phyloP scores from a whole-genome alignment of 2,329 filamentous ascomycete genomes.

The Penicillium corylophilum region DNA sequence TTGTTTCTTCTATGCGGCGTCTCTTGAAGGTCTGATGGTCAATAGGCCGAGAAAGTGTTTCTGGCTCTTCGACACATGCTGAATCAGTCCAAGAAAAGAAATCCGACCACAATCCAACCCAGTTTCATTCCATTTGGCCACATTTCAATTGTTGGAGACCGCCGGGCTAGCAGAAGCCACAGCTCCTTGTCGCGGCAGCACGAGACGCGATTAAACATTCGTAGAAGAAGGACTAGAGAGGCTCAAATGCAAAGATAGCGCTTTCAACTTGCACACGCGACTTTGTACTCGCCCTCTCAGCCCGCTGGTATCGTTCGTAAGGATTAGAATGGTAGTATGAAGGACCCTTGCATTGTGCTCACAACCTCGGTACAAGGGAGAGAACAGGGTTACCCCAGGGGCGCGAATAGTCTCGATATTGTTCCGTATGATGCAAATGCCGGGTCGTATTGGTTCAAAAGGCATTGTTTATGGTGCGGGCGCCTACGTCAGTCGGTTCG shows the following conservation, averaged over 20 bases:
- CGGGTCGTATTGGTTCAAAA: neutral
- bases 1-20: conserved; percentile 32
- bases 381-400: neutral
- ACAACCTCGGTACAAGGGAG: conserved; percentile 7
- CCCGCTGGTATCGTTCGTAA: too few species aligned
- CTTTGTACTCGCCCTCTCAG: too few species aligned
- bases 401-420: neutral
- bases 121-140: neutral
- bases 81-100: conserved; percentile 17
- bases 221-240: neutral
- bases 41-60: conserved; percentile 16
- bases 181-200: neutral
- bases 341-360: conserved; percentile 13
- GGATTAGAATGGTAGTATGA: neutral
- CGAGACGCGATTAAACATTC: neutral
- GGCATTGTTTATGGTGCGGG: conserved; percentile 17
- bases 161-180: conserved; percentile 1
- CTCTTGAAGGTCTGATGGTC: conserved; percentile 28
- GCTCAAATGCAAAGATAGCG: neutral
- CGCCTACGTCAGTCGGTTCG: conserved; percentile 25
- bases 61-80: conserved; percentile 12
- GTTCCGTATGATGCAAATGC: neutral
- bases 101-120: conserved; percentile 1
- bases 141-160: neutral
- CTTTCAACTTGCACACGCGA: too few species aligned